A percentile compares a stretch with the other conserved stretches of the same genome.
These are phyloP conservation scores for Punica granatum DNA, from an alignment of 345 rosid species.

Conservation along the genomic window DNA sequence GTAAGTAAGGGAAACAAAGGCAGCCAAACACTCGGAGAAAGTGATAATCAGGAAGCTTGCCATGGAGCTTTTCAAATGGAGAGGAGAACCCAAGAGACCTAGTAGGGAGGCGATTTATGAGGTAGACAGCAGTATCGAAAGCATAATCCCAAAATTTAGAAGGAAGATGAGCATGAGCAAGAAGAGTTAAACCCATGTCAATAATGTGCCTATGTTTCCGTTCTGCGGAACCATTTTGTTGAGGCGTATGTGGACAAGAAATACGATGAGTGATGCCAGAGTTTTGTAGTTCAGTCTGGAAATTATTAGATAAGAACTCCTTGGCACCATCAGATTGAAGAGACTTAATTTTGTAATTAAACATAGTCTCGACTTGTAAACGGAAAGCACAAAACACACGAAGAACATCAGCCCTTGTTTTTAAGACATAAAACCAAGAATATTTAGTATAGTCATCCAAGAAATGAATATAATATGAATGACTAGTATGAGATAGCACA, in stretches of 20 bases:
- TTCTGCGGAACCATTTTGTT: constrained; percentile 6
- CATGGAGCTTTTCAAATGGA: neutral
- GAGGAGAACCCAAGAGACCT: too few species aligned
- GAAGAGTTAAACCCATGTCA: neutral
- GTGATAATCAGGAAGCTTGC: neutral
- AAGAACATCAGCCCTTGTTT: too few species aligned
- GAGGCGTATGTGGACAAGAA: neutral
- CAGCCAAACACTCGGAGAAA: neutral
- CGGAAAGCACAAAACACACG: too few species aligned
- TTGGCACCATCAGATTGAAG: neutral
- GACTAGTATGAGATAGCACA: too few species aligned
- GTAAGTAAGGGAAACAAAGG: neutral
- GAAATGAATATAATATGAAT: too few species aligned
- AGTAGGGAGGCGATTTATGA: neutral
- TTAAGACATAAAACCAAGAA: too few species aligned
- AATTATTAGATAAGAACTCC: neutral
- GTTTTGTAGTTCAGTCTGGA: neutral
- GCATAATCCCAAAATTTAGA: neutral
- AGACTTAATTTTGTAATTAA: too few species aligned
- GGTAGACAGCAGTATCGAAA: neutral
- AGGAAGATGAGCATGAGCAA: neutral
- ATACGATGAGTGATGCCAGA: neutral
- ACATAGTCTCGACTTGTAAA: too few species aligned
- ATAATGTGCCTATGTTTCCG: constrained; percentile 2
- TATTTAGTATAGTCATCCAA: too few species aligned